Base-by-base conservation (phyloP, 768 basidiomycete species). In the Mycena pura region DNA sequence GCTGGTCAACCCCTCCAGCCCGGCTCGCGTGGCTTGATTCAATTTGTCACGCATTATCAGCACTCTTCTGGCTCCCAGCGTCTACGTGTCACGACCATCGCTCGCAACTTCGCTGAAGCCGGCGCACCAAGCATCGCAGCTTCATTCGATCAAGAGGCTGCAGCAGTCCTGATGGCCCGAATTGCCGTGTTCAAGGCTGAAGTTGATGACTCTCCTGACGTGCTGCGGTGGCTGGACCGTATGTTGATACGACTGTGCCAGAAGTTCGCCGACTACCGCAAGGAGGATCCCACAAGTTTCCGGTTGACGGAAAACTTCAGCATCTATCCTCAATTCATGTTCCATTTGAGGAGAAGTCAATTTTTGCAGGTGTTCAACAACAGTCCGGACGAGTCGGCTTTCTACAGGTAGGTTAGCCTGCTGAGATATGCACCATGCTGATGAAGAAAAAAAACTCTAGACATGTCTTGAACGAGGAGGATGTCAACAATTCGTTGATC, bases 321-420 rank as follows among this genome's bases (percentile, higher is more conserved):
- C 73, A 98, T 99, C 69, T 99, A 99, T 75, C 97, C 97, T 15
- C 97, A 99, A 73, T 99, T 99, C 82, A 99, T 99, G 97, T 99
- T 99, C 89, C 97, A 99, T 77, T 77, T 99, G 62, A 84, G 96
- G 60, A 82, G 97, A 73, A 95, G 93, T 83, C 96, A 99, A 78
- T 99, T 99, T 82, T 81, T 99, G 73, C 97, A 99, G 77, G 96
- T 99, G 54, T 99, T 99, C 79, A 99, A 99, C 77, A 99, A 98
- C 82, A 96, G 94, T 82, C 97, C 97, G 8, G 97, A 99, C 74
- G 97, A 99, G 80, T 98, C 96, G 19, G 97, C 96, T 14, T 99
- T 96, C 83, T 99, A 98, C 76, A 84, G 96, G 95, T 90, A 51
- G 67, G 86, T 67, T 10, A n/a, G 27, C 15, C 1, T 19, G 28